phyloP scores from a whole-genome alignment of 805 yeast genomes.

The Candida nemodendra region DNA sequence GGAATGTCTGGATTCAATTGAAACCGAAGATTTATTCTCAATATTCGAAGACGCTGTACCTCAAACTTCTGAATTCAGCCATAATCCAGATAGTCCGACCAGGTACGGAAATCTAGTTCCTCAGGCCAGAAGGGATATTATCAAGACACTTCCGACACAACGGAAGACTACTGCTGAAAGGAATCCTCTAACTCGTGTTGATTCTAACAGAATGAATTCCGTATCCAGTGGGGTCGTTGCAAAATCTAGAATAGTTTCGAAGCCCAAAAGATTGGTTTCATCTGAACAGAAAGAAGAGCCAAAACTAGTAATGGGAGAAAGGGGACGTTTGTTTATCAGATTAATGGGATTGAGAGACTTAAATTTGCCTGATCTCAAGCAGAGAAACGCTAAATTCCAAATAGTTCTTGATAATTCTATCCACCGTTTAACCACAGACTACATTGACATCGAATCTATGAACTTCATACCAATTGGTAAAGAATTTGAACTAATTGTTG shows the following conservation, averaged over 20 bases:
- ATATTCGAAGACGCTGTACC: background rate
- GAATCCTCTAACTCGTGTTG: conserved; percentile 2
- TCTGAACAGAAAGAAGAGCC: conserved; percentile 1
- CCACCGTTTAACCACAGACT: conserved; percentile 66
- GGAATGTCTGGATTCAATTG: background rate
- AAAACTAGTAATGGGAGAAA: conserved; percentile 29
- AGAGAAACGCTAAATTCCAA: conserved; percentile 48
- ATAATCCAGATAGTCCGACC: conserved; percentile 1
- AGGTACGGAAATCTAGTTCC: conserved; percentile 24
- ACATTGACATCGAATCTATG: conserved; percentile 33
- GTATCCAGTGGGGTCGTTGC: background rate
- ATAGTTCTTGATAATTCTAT: conserved; percentile 75
- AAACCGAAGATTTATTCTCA: background rate
- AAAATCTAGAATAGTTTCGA: background rate
- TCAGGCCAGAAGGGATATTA: conserved; percentile 12
- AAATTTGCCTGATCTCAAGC: conserved; percentile 44
- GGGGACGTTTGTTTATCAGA: conserved; percentile 54
- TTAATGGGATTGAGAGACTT: conserved; percentile 46
- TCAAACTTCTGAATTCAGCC: background rate
- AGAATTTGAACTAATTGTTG: conserved; percentile 77
- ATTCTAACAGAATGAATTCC: conserved; percentile 12
- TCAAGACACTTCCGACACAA: background rate
- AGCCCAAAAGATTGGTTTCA: background rate
- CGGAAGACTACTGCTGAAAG: background rate
- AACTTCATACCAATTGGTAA: conserved; percentile 47